These are phyloP conservation scores for Dalechampia spathulata DNA, from an alignment of 441 rosid genomes.

Conservation along the genomic window DNA sequence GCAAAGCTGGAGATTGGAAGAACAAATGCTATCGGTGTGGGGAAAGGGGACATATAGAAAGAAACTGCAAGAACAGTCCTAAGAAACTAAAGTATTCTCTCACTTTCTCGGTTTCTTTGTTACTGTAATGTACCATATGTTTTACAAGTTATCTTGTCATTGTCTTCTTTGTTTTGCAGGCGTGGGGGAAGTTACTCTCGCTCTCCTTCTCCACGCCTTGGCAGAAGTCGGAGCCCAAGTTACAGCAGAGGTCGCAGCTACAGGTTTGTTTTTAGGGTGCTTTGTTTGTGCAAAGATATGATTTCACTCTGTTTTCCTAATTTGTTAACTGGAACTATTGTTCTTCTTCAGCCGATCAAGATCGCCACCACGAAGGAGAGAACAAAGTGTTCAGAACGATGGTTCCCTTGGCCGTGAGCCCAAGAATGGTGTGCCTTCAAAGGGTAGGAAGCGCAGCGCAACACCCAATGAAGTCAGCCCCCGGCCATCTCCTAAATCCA, in stretches of 20 bases:
- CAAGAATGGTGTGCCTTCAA: conserved; percentile 29
- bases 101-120: background rate
- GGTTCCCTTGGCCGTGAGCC: conserved; percentile 46
- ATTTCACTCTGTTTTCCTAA: background rate
- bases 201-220: conserved; percentile 55
- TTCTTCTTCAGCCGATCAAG: conserved; percentile 45
- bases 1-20: conserved; percentile 85
- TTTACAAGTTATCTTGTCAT: background rate
- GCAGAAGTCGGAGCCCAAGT: conserved; percentile 58
- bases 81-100: conserved; percentile 45
- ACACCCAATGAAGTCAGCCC: conserved; percentile 45
- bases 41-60: conserved; percentile 68
- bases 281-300: too few relatives aligned
- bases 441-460: conserved; percentile 41
- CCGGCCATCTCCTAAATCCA: conserved; percentile 19
- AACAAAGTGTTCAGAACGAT: conserved; percentile 36
- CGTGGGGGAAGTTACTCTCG: conserved; percentile 56
- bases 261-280: conserved; percentile 39
- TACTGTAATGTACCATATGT: too few relatives aligned
- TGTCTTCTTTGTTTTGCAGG: too few relatives aligned
- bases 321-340: background rate
- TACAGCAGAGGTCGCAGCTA: conserved; percentile 57
- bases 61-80: conserved; percentile 74
- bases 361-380: conserved; percentile 56
- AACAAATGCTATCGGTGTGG: conserved; percentile 77